Evolutionary conservation across 2,329 filamentous ascomycete species (phyloP).

Genomic region (Aspergillus ochraceoroseus): DNA sequence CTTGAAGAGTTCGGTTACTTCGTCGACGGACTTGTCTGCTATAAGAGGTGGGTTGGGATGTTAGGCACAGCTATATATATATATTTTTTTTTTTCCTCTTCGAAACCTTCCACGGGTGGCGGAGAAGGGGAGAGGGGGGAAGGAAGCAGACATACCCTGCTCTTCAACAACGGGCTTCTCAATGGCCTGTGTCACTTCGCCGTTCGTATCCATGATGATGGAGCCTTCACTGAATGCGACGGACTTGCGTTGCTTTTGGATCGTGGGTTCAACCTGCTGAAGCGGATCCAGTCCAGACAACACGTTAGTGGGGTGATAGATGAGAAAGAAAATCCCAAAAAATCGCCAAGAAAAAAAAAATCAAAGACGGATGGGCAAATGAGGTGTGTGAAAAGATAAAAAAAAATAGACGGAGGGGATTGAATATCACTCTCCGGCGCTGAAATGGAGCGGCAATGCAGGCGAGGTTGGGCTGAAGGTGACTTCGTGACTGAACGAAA

Average conservation of each 20-base stretch:
- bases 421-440: neutral
- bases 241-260: conserved; percentile 79
- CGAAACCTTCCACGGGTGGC: too few species aligned
- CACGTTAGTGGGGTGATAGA: conserved; percentile 27
- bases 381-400: conserved; percentile 3
- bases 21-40: conserved; percentile 56
- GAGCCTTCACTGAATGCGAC: conserved; percentile 89
- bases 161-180: conserved; percentile 63
- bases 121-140: neutral
- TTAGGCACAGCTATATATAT: conserved; percentile 1
- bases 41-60: conserved; percentile 21
- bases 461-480: conserved; percentile 20
- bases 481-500: conserved; percentile 16
- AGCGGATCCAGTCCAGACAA: conserved; percentile 17
- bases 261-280: conserved; percentile 44
- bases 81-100: too few species aligned
- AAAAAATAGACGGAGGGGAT: neutral
- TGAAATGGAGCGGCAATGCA: conserved; percentile 16
- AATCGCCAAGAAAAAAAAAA: conserved; percentile 4
- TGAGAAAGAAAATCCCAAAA: conserved; percentile 12
- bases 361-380: conserved; percentile 1
- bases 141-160: conserved; percentile 25
- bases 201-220: conserved; percentile 83
- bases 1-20: conserved; percentile 64
- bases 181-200: conserved; percentile 70